A percentile compares a stretch with the other conserved stretches of the same genome.
phyloP scores from a whole-genome alignment of 169 alveolate species.

The Plasmodium blacklocki region DNA sequence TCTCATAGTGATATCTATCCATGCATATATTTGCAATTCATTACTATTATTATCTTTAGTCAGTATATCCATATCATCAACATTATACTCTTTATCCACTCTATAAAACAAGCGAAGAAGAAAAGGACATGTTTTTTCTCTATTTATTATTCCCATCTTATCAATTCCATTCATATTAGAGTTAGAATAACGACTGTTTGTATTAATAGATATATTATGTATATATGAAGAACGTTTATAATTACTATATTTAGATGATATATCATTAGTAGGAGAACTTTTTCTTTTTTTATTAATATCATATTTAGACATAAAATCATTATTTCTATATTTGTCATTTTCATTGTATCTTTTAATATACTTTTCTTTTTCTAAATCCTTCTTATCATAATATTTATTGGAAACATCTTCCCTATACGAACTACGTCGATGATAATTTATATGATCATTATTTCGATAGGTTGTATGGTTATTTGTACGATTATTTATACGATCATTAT shows the following conservation, averaged over 20 bases:
- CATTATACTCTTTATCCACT: slow-evolving; percentile 27
- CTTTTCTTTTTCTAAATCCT: neutral
- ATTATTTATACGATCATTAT: too few relatives aligned
- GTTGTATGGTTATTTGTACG: too few relatives aligned
- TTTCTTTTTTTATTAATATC: slow-evolving; percentile 1
- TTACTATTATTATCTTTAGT: slow-evolving; percentile 15
- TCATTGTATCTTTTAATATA: slow-evolving; percentile 1
- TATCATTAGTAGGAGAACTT: neutral
- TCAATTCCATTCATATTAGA: neutral
- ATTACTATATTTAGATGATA: neutral
- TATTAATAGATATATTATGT: neutral
- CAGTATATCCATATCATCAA: slow-evolving; percentile 17
- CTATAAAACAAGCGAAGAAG: slow-evolving; percentile 63
- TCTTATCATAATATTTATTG: neutral
- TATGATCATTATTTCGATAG: too few relatives aligned
- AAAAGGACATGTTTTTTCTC: slow-evolving; percentile 70
- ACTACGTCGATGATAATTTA: too few relatives aligned
- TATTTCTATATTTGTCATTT: slow-evolving; percentile 2
- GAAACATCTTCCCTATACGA: too few relatives aligned
- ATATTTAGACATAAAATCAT: neutral
- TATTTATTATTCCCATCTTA: slow-evolving; percentile 33
- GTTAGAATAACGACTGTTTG: neutral
- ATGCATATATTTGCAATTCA: slow-evolving; percentile 68
- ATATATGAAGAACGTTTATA: neutral
- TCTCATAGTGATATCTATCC: slow-evolving; percentile 73